Evolutionary conservation across 2,329 filamentous ascomycete species (phyloP).

Genomic region (Cadophora sp.): DNA sequence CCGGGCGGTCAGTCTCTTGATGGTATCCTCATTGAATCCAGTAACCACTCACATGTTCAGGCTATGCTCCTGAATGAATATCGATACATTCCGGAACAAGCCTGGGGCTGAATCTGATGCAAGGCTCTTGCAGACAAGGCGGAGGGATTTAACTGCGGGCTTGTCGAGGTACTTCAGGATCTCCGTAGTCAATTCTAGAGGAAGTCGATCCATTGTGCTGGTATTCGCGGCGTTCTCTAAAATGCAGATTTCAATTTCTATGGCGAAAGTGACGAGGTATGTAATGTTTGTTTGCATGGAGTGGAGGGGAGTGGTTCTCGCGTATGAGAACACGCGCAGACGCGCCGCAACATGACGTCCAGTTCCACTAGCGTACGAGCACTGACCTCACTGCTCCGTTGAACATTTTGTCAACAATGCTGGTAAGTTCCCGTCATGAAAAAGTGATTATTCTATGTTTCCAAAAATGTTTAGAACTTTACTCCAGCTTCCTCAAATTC

Average conservation of each 20-base stretch:
- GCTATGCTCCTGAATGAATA: conserved; percentile 10
- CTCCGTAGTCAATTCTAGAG: conserved; percentile 3
- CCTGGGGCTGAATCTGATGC: background rate
- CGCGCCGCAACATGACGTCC: background rate
- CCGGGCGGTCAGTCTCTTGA: background rate
- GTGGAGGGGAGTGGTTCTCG: background rate
- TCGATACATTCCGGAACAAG: background rate
- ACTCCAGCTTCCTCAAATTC: too few relatives aligned
- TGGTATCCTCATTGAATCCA: background rate
- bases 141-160: background rate
- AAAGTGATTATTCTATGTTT: too few relatives aligned
- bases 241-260: background rate
- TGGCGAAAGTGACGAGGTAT: background rate
- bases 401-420: too few relatives aligned
- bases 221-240: background rate
- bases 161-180: conserved; percentile 11
- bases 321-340: background rate
- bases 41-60: background rate
- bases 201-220: conserved; percentile 11
- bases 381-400: too few relatives aligned
- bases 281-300: background rate
- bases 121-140: conserved; percentile 10
- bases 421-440: too few relatives aligned
- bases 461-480: too few relatives aligned
- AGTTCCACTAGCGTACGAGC: too few relatives aligned